Conservation (phyloP, 495 filamentous ascomycete species). For the Lasiosphaeris hirsuta region DNA sequence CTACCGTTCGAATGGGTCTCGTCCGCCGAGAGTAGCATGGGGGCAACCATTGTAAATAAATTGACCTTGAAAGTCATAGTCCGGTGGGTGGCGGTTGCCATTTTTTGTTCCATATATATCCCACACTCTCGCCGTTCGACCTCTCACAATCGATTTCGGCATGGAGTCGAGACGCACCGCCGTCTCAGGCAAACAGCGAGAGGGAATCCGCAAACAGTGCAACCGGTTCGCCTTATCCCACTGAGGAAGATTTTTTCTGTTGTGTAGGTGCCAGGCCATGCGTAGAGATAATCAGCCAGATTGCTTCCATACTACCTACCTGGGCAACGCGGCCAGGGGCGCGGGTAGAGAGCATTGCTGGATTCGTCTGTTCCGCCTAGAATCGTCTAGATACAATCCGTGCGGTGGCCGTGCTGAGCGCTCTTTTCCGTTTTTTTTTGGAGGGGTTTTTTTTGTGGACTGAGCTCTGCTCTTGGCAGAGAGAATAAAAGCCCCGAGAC, state of each 20-base stretch:
- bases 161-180: neutral
- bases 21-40: slow-evolving; percentile 4
- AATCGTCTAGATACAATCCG: too few relatives aligned
- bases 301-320: too few relatives aligned
- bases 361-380: too few relatives aligned
- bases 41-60: slow-evolving; percentile 9
- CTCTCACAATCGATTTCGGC: neutral
- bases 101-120: slow-evolving; percentile 10
- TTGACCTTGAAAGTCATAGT: neutral
- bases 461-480: neutral
- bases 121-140: neutral
- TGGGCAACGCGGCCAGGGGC: too few relatives aligned
- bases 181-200: neutral
- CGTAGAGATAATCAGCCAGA: neutral
- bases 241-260: neutral
- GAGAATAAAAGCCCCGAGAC: neutral
- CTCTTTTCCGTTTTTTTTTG: neutral
- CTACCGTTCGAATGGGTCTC: slow-evolving; percentile 9
- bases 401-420: neutral
- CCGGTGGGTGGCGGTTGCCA: too few relatives aligned
- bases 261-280: slow-evolving; percentile 4
- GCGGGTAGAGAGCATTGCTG: too few relatives aligned
- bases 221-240: too few relatives aligned
- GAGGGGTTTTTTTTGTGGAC: neutral
- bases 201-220: too few relatives aligned